Evolutionary conservation across 2,329 filamentous ascomycete genomes (phyloP).

Genomic region (Fusarium bulbicola): DNA sequence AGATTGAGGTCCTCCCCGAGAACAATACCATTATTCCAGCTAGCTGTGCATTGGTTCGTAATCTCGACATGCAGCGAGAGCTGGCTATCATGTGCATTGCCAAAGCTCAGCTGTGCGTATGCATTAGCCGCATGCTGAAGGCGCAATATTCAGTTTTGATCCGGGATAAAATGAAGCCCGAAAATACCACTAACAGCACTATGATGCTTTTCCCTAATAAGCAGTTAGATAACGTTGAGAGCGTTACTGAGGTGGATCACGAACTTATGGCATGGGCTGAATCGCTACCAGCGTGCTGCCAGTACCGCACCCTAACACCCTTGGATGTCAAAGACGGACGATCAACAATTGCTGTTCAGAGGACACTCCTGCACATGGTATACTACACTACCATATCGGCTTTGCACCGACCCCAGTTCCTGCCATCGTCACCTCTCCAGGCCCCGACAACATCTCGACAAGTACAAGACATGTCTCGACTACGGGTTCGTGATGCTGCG

Average conservation of each 20-base stretch:
- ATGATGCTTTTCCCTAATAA: constrained; percentile 96
- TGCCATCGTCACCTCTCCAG: constrained; percentile 73
- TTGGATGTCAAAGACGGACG: constrained; percentile 68
- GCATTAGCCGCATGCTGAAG: constrained; percentile 87
- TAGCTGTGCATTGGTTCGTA: constrained; percentile 76
- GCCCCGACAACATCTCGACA: constrained; percentile 67
- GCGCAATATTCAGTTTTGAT: constrained; percentile 93
- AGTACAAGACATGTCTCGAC: constrained; percentile 82
- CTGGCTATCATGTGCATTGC: constrained; percentile 90
- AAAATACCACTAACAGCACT: constrained; percentile 76
- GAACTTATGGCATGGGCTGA: constrained; percentile 82
- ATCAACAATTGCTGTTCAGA: constrained; percentile 72
- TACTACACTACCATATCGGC: constrained; percentile 93
- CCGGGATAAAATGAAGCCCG: constrained; percentile 81
- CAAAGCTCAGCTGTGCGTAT: constrained; percentile 88
- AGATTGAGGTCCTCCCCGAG: constrained; percentile 74
- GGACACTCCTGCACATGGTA: constrained; percentile 90
- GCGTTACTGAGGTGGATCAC: constrained; percentile 80
- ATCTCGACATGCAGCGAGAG: constrained; percentile 77
- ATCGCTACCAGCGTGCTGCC: constrained; percentile 75
- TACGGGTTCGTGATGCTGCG: constrained; percentile 84
- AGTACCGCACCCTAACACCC: constrained; percentile 67
- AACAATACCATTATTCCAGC: constrained; percentile 73
- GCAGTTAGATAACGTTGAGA: constrained; percentile 80
- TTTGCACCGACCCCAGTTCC: constrained; percentile 88